Evolutionary conservation across 495 filamentous ascomycete species (phyloP), one percentile per base, ranked within the genome.

Genomic region (Oleoguttula mirabilis): DNA sequence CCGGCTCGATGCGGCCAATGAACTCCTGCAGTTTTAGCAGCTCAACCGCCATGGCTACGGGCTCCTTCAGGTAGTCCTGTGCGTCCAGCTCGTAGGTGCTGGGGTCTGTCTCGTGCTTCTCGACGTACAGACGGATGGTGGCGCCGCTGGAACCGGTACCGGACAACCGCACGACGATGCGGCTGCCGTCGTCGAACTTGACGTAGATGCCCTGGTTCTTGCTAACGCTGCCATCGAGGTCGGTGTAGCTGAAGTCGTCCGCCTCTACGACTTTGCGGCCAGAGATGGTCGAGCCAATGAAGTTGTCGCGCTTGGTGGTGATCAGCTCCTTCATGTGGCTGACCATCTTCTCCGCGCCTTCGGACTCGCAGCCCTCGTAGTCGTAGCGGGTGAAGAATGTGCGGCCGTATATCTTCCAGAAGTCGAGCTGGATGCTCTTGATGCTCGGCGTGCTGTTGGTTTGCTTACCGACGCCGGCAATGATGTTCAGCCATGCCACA

Each of bases 371-470:
- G 45, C 88, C 77, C 66, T 98, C 90, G 66, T 90, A 98, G 65
- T 98, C 90, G 64, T 94, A 96, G 34, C 90, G 85, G 21, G 90
- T 98, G 74, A 98, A 98, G 73, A 95, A 98, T 15, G 88, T 94
- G 31, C 90, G 84, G 51, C 90, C 90, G 58, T 98, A 98, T 42
- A 75, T 86, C 49, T 79, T 73, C 90, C 90, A 98, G 77, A 98
- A 96, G 52, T 94, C 88, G 46, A 82, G 75, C 70, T 96, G 90
- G 64, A 98, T 94, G 55, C 81, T 80, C 47, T 79, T 79, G 58
- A 98, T 98, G 67, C 82, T 92, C 28, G 92, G 90, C 4, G 75
- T 61, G 36, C 57, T 73, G 25, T 76, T 74, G 4, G 74, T 77
- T 50, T 85, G 69, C 65, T 94, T 74, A 40, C 86, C 86, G 11